phyloP scores from a whole-genome alignment of 1,139 yeast genomes.

The Zygosaccharomyces pseudobailii region DNA sequence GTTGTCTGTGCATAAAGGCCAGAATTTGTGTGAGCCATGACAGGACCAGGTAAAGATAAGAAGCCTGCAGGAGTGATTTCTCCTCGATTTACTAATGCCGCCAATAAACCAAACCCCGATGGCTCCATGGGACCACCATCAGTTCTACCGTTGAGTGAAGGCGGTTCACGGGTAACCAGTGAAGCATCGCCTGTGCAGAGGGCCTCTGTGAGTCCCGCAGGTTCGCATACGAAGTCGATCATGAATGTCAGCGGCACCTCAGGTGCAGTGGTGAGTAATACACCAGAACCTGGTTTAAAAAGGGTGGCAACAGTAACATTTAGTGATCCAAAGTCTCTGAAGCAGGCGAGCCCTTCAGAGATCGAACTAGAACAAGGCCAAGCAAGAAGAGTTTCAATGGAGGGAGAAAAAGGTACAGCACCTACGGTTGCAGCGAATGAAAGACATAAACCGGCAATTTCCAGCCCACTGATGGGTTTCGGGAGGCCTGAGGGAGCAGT shows the following conservation, averaged over 20 bases:
- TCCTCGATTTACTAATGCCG: conserved; percentile 17
- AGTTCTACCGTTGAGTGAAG: conserved; percentile 5
- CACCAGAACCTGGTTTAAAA: conserved; percentile 34
- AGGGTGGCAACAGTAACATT: conserved; percentile 36
- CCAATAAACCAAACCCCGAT: conserved; percentile 19
- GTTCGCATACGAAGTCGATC: conserved; percentile 31
- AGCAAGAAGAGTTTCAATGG: conserved; percentile 51
- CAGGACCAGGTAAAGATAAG: conserved; percentile 11
- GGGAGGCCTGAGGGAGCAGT: conserved; percentile 3
- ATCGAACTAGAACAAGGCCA: conserved; percentile 49
- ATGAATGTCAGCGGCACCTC: conserved; percentile 35
- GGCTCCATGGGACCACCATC: conserved; percentile 15
- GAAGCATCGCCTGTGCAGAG: conserved; percentile 18
- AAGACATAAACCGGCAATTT: conserved; percentile 10
- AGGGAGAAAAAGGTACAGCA: conserved; percentile 5
- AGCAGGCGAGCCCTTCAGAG: conserved; percentile 20
- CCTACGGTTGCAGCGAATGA: conserved; percentile 4
- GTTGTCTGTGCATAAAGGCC: neutral
- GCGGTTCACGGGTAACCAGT: conserved; percentile 3
- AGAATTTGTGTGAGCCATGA: conserved; percentile 4
- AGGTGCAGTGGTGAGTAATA: conserved; percentile 35
- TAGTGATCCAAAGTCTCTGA: conserved; percentile 27
- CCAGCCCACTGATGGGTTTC: conserved; percentile 10
- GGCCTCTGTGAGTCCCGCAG: conserved; percentile 21
- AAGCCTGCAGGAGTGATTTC: conserved; percentile 17